Conservation (phyloP, 306 rosid species). For the Castanea crenata region DNA sequence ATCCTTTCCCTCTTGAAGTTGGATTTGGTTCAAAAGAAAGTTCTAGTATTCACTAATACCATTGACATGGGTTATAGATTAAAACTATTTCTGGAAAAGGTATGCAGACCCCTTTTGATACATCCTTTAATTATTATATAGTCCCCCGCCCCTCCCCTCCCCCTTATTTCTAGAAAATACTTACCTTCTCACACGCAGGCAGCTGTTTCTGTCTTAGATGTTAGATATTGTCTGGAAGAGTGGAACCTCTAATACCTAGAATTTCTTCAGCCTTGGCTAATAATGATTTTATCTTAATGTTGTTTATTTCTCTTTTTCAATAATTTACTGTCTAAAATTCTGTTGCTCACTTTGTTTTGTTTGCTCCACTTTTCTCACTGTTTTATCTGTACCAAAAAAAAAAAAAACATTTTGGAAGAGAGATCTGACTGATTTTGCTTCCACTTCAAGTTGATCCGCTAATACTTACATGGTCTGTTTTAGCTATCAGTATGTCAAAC, state of each 20-base stretch:
- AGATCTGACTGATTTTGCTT: background rate
- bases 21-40: conserved; percentile 88
- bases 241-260: background rate
- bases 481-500: background rate
- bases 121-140: background rate
- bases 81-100: conserved; percentile 90
- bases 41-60: conserved; percentile 76
- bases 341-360: background rate
- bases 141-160: background rate
- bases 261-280: background rate
- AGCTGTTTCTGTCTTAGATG: background rate
- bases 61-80: conserved; percentile 84
- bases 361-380: background rate
- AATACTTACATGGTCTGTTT: background rate
- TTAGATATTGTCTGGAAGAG: background rate
- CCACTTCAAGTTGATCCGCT: background rate
- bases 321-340: background rate
- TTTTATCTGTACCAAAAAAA: background rate
- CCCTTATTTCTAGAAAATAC: background rate
- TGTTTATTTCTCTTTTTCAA: background rate
- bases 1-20: conserved; percentile 80
- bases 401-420: background rate
- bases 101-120: conserved; percentile 25
- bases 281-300: background rate
- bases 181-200: background rate